Base-by-base conservation (phyloP, 2,329 filamentous ascomycete species). In the Fusarium duplospermum region DNA sequence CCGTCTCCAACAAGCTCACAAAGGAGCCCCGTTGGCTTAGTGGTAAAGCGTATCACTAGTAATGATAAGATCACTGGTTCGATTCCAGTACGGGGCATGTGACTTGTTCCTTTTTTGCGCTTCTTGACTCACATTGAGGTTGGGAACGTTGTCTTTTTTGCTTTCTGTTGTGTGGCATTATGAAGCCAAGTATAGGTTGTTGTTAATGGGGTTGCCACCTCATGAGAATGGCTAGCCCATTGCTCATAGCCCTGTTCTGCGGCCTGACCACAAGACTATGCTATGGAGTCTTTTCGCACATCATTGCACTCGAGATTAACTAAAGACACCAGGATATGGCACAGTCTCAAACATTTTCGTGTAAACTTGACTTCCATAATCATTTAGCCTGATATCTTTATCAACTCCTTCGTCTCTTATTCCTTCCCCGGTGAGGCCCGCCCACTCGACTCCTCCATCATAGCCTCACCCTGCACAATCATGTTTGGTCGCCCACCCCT, bases 1-100 rank as follows among this genome's bases (percentile, higher is more conserved):
- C 4, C 0, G 1, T 18, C n/a, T 36, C 11, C 45, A 61, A 31
- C 60, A 57, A 61, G 40, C 66, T 59, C 60, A 62, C 31, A n/a
- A 60, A 4, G 63, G 40, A 52, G 77, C 79, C 77, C 72, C 76
- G 74, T 80, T 81, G 79, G 79, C 79, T 81, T 71, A 81, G 79
- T 81, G 79, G 79, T 81, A 81, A 76, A 81, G 79, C 79, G 79
- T 81, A 74, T 81, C 79, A 81, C 79, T 81, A 81, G 79, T 81
- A 81, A 79, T 81, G 79, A 80, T 73, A 80, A 81, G 79, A 79
- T 80, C 79, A 78, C 74, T 75, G 76, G 79, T 81, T 81, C 79
- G 79, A 81, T 80, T 80, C 78, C 74, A 74, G 74, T 77, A 81
- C 73, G 77, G 74, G 78, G 79, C 77, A 80, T 33, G 40, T 47